Evolutionary conservation across 495 filamentous ascomycete species (phyloP), one percentile per base, ranked within the genome.

Genomic region (Hyaloscypha finlandica): DNA sequence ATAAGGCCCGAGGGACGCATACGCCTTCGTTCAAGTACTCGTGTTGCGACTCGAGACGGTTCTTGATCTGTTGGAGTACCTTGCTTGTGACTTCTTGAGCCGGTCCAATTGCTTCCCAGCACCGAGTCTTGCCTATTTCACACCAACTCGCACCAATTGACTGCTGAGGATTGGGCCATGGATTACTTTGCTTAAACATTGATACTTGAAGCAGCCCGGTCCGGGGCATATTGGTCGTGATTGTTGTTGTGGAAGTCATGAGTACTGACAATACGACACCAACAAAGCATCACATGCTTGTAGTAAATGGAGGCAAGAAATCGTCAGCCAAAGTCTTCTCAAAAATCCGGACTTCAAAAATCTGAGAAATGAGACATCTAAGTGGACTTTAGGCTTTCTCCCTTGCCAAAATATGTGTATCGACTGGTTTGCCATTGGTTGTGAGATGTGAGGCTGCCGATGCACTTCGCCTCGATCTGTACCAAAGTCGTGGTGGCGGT

Each of bases 111-210:
- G 25, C 37, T 51, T 56, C 68, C 68, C 68, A 70, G 37, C 64
- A 67, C 9, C 25, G 25, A 22, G 45, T 25, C 31, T 42, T 63
- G 3, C 32, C 55, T 12, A 63, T 12, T 11, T 2, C 20, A 16
- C 45, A 30, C 32, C 39, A 70, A 30, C 19, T 39, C 25, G 8
- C 19, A 4, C 68, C 68, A 31, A 70, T 66, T 14, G 68, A 70
- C 2, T 66, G 59, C 2, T 65, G 20, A 19, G 64, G 64, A 3
- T 70, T 51, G 20, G 68, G 63, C 68, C 68, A 70, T 19, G 56
- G 56, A 8, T 3, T 53, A 19, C 33, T 67, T 16, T 31, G 48
- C 30, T 56, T 64, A 12, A 55, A 64, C 8, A 51, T 25, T 39
- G 52, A 16, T 6, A 64, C 32, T 22, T n/a, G 9, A n/a, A n/a